Conservation (phyloP, 208 protist genomes). For the Trypanosoma boissoni region DNA sequence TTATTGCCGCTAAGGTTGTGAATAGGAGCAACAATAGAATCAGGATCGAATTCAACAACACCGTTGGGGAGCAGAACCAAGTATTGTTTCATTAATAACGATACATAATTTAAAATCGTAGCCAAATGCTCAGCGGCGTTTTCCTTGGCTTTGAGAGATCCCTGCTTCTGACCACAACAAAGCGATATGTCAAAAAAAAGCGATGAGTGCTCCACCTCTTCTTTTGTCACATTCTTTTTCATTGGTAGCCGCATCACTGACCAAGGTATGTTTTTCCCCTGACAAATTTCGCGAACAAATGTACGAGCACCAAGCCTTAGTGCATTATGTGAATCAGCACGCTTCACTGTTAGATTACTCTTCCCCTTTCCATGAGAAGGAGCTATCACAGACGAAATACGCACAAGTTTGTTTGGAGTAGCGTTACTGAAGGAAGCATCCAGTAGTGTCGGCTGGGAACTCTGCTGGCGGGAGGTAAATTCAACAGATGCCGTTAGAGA, state of each 20-base stretch:
- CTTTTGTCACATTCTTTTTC: slow-evolving; percentile 43
- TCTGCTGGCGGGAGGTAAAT: slow-evolving; percentile 82
- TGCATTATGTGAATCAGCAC: slow-evolving; percentile 61
- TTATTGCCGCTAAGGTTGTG: slow-evolving; percentile 44
- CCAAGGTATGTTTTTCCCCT: slow-evolving; percentile 77
- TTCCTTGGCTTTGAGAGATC: slow-evolving; percentile 16
- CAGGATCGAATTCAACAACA: slow-evolving; percentile 78
- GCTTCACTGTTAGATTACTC: slow-evolving; percentile 27
- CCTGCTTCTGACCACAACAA: slow-evolving; percentile 44
- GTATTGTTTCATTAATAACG: slow-evolving; percentile 54
- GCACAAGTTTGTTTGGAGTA: slow-evolving; percentile 77
- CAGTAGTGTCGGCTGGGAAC: slow-evolving; percentile 61
- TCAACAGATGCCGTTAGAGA: slow-evolving; percentile 63
- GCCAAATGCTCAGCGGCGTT: slow-evolving; percentile 44
- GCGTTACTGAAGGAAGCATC: slow-evolving; percentile 86
- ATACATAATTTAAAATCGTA: slow-evolving; percentile 42
- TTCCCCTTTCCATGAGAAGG: slow-evolving; percentile 40
- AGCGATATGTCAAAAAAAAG: slow-evolving; percentile 56
- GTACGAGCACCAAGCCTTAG: slow-evolving; percentile 74
- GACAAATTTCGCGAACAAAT: slow-evolving; percentile 80
- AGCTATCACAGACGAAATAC: slow-evolving; percentile 60
- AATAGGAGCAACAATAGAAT: slow-evolving; percentile 67
- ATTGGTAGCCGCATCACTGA: slow-evolving; percentile 71
- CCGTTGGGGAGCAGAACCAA: slow-evolving; percentile 70
- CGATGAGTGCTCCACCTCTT: slow-evolving; percentile 47